Evolutionary conservation across 139 green algal genomes (phyloP), one percentile per base, ranked within the genome.

Genomic region (Chlorella sorokiniana): DNA sequence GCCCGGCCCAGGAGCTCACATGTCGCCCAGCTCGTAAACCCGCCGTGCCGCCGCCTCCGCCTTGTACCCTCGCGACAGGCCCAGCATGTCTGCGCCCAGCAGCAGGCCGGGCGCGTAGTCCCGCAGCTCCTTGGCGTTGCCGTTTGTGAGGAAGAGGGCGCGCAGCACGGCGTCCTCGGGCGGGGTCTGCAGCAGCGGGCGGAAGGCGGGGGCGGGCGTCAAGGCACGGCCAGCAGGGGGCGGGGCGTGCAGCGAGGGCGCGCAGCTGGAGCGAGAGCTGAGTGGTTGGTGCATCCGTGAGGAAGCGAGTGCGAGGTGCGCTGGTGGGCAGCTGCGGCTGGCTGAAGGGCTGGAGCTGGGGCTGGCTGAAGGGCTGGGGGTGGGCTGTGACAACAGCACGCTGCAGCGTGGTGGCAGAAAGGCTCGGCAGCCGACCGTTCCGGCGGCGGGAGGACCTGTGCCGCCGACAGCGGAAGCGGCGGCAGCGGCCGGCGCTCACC

Each of bases 51-150:
- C 22, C 27, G 45, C 67, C n/a, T 69, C 67, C 1, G 71, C 79
- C 70, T 74, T 79, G 79, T 80, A 63, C 6, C 70, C 79, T 22
- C 67, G 69, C n/a, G 33, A 62, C 10, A 63, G 20, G 35, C 68
- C 79, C 20, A 84, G 48, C 3, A 31, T n/a, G 54, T 62, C 31
- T 6, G 14, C 33, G 10, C 72, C 63, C 23, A 8, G 9, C 3
- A 48, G 23, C 38, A 84, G 54, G 0, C 40, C 41, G 6, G 78
- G 22, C 38, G 68, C 67, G 16, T 38, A 61, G 29, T 86, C 23
- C 7, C 78, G 77, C n/a, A 87, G 67, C 83, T 87, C 83, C 37
- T 77, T 76, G 37, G 64, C 83, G 62, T 87, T 87, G 67, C 83
- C 83, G 54, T 80, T 77, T 9, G 70, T 75, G 31, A 87, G 77